Base-by-base conservation (phyloP, 2,329 filamentous ascomycete genomes). In the Aspergillus latus region DNA sequence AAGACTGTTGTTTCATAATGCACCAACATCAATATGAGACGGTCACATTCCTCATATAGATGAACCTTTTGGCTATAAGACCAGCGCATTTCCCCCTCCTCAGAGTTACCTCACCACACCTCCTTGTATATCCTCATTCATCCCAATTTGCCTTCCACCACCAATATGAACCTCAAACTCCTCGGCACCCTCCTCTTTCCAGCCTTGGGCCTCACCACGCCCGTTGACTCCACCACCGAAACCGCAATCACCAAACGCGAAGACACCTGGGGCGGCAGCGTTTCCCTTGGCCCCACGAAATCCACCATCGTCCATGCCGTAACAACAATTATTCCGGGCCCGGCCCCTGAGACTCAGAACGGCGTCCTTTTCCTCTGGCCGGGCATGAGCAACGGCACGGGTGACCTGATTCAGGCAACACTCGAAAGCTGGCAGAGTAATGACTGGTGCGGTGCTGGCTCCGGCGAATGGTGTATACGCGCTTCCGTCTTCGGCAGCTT, bases 321-420 rank as follows among this genome's bases (percentile, higher is more conserved):
- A 11, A 77, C 76, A 8, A 76, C 70, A 4, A 57, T 77, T 13
- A 71, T 74, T 34, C 75, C 75, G 1, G 75, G 75, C 26, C 57
- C 62, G 1, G 72, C 74, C 0, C 76, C 75, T 5, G 43, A 67
- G 0, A 69, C 67, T 0, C 75, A 77, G 49, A 71, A 67, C 29
- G 75, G 75, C 3, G 65, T 65, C 32, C 67, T 78, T 0, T 76
- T 75, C 63, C 68, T 78, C 36, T 78, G 74, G 74, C 76, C 75
- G 5, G 76, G 76, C 4, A 78, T 78, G 72, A 75, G 72, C 51
- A 78, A 77, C 59, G 74, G 76, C 39, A 78, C 76, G 2, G 74
- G 75, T 1, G 71, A 78, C 49, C 64, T 78, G 13, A 63, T 78
- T 44, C 75, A 78, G 57, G 74, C 74, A 0, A 77, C 74, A 0